Evolutionary conservation across 768 basidiomycete genomes (phyloP).

Genomic region (Imleria badia): DNA sequence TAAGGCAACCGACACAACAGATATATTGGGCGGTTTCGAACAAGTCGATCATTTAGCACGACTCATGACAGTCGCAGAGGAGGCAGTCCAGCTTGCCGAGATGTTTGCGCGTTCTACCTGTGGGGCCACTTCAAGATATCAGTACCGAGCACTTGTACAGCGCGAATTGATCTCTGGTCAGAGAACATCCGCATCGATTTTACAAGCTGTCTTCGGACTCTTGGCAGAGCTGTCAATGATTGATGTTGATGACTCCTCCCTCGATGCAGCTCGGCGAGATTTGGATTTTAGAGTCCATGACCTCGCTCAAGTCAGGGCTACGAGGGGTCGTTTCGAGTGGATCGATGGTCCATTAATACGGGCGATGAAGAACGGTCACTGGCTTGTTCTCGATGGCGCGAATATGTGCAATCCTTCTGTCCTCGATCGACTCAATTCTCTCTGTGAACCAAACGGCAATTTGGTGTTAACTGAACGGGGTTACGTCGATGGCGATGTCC

Average conservation of each 20-base stretch:
- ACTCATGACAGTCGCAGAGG: slow-evolving; percentile 36
- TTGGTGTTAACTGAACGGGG: slow-evolving; percentile 91
- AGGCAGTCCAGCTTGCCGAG: slow-evolving; percentile 41
- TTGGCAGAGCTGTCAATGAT: slow-evolving; percentile 29
- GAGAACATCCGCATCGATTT: slow-evolving; percentile 17
- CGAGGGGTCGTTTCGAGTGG: slow-evolving; percentile 81
- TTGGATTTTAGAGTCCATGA: slow-evolving; percentile 23
- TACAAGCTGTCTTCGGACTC: slow-evolving; percentile 28
- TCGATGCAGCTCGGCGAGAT: slow-evolving; percentile 12
- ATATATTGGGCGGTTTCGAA: slow-evolving; percentile 95
- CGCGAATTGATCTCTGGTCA: slow-evolving; percentile 17
- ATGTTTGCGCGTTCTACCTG: slow-evolving; percentile 36
- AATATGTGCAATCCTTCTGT: slow-evolving; percentile 96
- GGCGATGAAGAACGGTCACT: slow-evolving; percentile 84
- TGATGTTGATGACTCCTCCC: slow-evolving; percentile 4
- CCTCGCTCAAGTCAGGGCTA: slow-evolving; percentile 24
- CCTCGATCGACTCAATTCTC: slow-evolving; percentile 92
- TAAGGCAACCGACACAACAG: slow-evolving; percentile 86
- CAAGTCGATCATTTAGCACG: slow-evolving; percentile 67
- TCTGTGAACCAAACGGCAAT: slow-evolving; percentile 84
- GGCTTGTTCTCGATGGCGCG: slow-evolving; percentile 89
- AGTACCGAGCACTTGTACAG: slow-evolving; percentile 10
- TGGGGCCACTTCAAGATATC: slow-evolving; percentile 21
- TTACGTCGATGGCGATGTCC: slow-evolving; percentile 70
- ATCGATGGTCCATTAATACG: slow-evolving; percentile 87